Conservation (phyloP, 345 rosid species). For the Salix viminalis region DNA sequence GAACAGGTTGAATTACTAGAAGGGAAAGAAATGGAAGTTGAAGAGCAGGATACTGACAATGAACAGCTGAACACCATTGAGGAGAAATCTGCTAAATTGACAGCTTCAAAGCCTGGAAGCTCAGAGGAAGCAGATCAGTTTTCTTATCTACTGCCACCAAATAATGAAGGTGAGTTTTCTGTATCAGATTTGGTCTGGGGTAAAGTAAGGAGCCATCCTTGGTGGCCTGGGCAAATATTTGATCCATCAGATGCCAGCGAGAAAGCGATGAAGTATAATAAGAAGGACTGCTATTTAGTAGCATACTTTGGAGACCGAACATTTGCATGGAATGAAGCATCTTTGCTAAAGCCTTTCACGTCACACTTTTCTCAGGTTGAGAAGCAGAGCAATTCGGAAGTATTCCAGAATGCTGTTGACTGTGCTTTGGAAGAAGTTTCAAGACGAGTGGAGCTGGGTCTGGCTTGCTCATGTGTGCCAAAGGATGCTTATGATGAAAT, state of each 20-base stretch:
- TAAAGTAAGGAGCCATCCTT: slow-evolving; percentile 72
- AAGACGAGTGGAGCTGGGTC: slow-evolving; percentile 47
- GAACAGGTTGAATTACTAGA: slow-evolving; percentile 28
- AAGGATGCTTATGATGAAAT: slow-evolving; percentile 35
- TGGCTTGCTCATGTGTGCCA: slow-evolving; percentile 53
- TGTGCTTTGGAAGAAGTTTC: slow-evolving; percentile 67
- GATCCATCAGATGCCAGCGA: slow-evolving; percentile 67
- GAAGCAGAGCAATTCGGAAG: slow-evolving; percentile 55
- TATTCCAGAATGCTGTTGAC: slow-evolving; percentile 53
- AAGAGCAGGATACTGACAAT: slow-evolving; percentile 28
- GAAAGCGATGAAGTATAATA: slow-evolving; percentile 51
- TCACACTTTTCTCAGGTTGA: slow-evolving; percentile 48
- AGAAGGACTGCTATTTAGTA: slow-evolving; percentile 59
- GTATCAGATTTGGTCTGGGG: slow-evolving; percentile 75
- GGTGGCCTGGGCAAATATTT: slow-evolving; percentile 88
- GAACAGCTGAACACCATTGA: slow-evolving; percentile 21
- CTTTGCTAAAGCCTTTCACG: slow-evolving; percentile 53
- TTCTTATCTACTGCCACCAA: slow-evolving; percentile 37
- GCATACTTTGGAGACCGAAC: slow-evolving; percentile 75
- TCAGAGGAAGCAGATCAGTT: slow-evolving; percentile 30
- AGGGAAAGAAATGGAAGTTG: slow-evolving; percentile 38
- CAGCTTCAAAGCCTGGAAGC: slow-evolving; percentile 18
- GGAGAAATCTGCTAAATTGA: slow-evolving; percentile 20
- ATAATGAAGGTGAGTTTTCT: slow-evolving; percentile 40
- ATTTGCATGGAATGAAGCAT: slow-evolving; percentile 71